phyloP scores from a whole-genome alignment of 2,329 filamentous ascomycete genomes.

The Geosmithia morbida region DNA sequence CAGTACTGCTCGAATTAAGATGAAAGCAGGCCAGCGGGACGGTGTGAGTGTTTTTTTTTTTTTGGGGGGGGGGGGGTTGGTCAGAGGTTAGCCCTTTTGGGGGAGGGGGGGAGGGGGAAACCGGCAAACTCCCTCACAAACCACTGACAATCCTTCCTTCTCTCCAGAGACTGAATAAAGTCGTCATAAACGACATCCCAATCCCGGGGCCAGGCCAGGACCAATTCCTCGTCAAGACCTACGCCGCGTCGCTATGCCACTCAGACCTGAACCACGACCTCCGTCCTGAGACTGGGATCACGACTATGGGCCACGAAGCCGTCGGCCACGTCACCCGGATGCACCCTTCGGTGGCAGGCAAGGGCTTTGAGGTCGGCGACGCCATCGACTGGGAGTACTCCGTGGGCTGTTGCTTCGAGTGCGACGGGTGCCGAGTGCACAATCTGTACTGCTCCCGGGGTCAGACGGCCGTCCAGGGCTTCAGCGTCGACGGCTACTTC shows the following conservation, averaged over 20 bases:
- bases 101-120: not conserved
- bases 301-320: conserved; percentile 27
- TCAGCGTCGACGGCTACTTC: conserved; percentile 28
- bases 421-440: conserved; percentile 28
- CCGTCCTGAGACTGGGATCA: conserved; percentile 7
- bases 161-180: conserved; percentile 9
- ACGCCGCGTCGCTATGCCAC: conserved; percentile 19
- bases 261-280: conserved; percentile 13
- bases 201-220: conserved; percentile 24
- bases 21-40: conserved; percentile 9
- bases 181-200: conserved; percentile 24
- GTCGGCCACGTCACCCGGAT: conserved; percentile 25
- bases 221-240: conserved; percentile 21
- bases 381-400: conserved; percentile 30
- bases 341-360: conserved; percentile 15
- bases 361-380: conserved; percentile 26
- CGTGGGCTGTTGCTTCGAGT: conserved; percentile 28
- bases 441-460: conserved; percentile 23
- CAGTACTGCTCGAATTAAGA: conserved; percentile 1
- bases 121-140: not conserved
- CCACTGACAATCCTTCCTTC: not conserved
- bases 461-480: conserved; percentile 22
- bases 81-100: no score
- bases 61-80: not conserved
- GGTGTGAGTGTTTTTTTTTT: conserved; percentile 4